Percentiles rank a stretch among this genome's conserved stretches.
Evolutionary conservation across 352 stramenopile genomes (phyloP).

Genomic region (Globisporangium canariense): DNA sequence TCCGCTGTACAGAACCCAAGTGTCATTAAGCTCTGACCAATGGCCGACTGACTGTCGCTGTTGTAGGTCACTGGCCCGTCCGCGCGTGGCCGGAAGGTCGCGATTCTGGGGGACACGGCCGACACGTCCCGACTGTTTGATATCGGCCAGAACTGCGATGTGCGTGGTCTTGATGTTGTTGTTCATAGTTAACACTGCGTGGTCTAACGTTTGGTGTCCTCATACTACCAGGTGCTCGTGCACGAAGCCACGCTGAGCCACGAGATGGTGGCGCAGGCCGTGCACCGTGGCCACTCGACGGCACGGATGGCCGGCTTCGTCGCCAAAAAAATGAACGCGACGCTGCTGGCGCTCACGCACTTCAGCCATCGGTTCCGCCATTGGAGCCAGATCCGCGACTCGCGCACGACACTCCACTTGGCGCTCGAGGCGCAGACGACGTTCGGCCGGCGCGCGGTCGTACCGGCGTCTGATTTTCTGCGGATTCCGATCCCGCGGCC

Average conservation of each 20-base stretch:
- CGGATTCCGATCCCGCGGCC: slow-evolving; percentile 64
- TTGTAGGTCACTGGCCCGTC: slow-evolving; percentile 53
- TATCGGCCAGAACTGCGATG: slow-evolving; percentile 72
- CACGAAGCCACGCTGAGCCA: slow-evolving; percentile 84
- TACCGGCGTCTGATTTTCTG: slow-evolving; percentile 78
- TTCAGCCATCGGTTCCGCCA: slow-evolving; percentile 84
- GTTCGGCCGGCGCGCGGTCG: slow-evolving; percentile 60
- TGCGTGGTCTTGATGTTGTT: slow-evolving; percentile 22
- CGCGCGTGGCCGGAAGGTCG: slow-evolving; percentile 63
- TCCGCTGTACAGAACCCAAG: neutral
- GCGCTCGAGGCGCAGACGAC: slow-evolving; percentile 58
- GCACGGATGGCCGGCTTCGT: slow-evolving; percentile 74
- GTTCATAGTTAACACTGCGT: neutral
- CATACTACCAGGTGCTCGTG: slow-evolving; percentile 62
- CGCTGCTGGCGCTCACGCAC: slow-evolving; percentile 76
- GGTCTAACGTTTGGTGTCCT: neutral
- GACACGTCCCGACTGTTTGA: slow-evolving; percentile 76
- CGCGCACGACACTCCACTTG: slow-evolving; percentile 64
- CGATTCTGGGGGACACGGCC: slow-evolving; percentile 73
- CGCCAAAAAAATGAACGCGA: slow-evolving; percentile 73
- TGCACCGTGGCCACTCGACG: slow-evolving; percentile 76
- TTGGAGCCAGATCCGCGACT: slow-evolving; percentile 37
- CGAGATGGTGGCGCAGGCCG: slow-evolving; percentile 62
- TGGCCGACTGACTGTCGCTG: neutral
- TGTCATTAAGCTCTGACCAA: neutral